Evolutionary conservation across 2,329 filamentous ascomycete genomes (phyloP), one percentile per base, ranked within the genome.

Genomic region (Ascochyta fabae): DNA sequence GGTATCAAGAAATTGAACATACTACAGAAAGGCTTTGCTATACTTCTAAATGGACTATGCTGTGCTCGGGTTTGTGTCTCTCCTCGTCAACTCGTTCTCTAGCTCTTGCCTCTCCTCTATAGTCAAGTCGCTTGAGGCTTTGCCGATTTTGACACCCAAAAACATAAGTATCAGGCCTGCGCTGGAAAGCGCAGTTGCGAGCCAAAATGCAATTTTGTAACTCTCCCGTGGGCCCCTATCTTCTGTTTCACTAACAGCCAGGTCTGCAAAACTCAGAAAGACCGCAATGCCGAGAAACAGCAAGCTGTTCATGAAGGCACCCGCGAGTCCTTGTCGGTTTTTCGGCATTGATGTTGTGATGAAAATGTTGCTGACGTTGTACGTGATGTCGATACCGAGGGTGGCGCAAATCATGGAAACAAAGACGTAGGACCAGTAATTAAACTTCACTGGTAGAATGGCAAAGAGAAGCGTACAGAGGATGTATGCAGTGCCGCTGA

Each of bases 331-430:
- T 48, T 76, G 74, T 1, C 71, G 66, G 3, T 67, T 58, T 23
- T 71, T 69, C 16, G 72, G 72, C 61, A 75, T 61, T 0, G 64
- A 69, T 0, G 71, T 75, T 0, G 72, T 75, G 44, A 75, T 67
- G 58, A 76, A 75, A 38, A 76, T 73, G 50, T 74, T 76, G 55
- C 66, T 67, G 31, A 76, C 69, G 44, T 72, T 75, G 58, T 73
- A 76, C 3, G 73, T 75, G 19, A 76, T 64, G 45, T 76, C 73
- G 34, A 76, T 67, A 2, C 72, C 74, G 10, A 74, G 60, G 3
- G 74, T 75, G n/a, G 71, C 69, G 49, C 71, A 74, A 3, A 83
- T 75, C 78, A 81, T 82, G 1, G 75, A 62, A 7, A 73, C 70
- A 50, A 76, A 76, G 40, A 76, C 64, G 58, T 73, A 77, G 1